Evolutionary conservation across 1,284 basidiomycete genomes (phyloP), one percentile per base, ranked within the genome.

Genomic region (Uromyces viciae-fabae): DNA sequence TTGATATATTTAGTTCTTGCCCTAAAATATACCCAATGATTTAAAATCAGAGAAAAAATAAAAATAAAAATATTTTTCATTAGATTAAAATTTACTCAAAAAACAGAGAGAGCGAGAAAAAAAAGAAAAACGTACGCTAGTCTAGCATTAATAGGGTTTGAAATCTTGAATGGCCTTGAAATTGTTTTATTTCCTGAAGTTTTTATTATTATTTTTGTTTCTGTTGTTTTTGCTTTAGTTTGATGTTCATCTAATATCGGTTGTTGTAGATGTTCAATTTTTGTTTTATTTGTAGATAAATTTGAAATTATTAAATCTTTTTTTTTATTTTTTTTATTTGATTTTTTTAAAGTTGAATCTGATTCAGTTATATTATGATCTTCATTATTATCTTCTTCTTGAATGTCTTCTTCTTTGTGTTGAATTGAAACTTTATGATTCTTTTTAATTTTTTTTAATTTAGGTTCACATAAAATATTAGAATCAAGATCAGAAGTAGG

Each of bases 1-100:
- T 62, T 75, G 73, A 75, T 75, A 31, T 62, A 75, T 49, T 75
- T 75, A 28, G 54, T 46, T 49, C 73, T 25, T 1, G 73, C 73
- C 28, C 73, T 75, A 17, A 62, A 49, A 46, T 2, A 33, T 22
- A 49, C 42, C 17, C 17, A 17, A 43, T 1, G 25, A 49, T 19
- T 42, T 11, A n/a, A 11, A 15, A 11, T 49, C 22, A 11, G 22
- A 11, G 46, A 22, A 49, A 49, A 49, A 49, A 11, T 22, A 49
- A 11, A 11, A 22, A 49, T 49, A 49, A 22, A 49, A 11, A 22
- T 11, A 22, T 49, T 49, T 11, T 22, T 49, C 46, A 49, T 49
- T 49, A 49, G 11, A 49, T n/a, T n/a, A n/a, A 17, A 71, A 25
- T 31, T 52, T 15, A 71, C 28, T 33, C 5, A 15, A 19, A 71